Conservation (phyloP, 2,329 filamentous ascomycete genomes). For the Colletotrichum filicis region DNA sequence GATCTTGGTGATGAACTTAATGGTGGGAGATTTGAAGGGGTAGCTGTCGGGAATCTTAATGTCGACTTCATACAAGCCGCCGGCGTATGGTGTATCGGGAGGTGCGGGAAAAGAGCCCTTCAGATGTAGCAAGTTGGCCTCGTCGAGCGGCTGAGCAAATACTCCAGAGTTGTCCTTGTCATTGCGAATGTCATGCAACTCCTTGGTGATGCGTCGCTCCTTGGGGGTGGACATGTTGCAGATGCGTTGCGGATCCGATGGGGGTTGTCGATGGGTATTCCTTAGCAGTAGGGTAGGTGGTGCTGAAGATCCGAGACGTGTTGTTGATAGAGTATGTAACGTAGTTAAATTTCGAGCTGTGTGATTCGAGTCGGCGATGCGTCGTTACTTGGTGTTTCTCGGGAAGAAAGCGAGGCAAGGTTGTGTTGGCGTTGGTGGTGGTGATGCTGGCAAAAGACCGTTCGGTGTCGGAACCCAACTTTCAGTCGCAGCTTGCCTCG, state of each 20-base stretch:
- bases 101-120: conserved; percentile 87
- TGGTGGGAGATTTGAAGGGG: conserved; percentile 90
- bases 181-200: conserved; percentile 78
- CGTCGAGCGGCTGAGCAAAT: conserved; percentile 71
- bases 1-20: conserved; percentile 92
- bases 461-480: not conserved
- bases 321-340: not conserved
- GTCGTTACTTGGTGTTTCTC: too few relatives aligned
- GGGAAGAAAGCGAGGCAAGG: not conserved
- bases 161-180: conserved; percentile 83
- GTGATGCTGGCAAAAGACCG: not conserved
- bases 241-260: not conserved
- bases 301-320: not conserved
- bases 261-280: not conserved
- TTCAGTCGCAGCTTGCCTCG: not conserved
- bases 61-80: conserved; percentile 83
- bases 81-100: conserved; percentile 92
- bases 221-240: conserved; percentile 59
- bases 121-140: conserved; percentile 82
- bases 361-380: not conserved
- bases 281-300: not conserved
- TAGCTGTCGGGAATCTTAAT: conserved; percentile 90
- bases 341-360: not conserved
- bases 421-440: not conserved
- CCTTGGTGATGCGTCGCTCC: conserved; percentile 75